These are phyloP conservation scores for Cladosporium oxysporum DNA, from an alignment of 2,329 filamentous ascomycete species.

Conservation along the genomic window DNA sequence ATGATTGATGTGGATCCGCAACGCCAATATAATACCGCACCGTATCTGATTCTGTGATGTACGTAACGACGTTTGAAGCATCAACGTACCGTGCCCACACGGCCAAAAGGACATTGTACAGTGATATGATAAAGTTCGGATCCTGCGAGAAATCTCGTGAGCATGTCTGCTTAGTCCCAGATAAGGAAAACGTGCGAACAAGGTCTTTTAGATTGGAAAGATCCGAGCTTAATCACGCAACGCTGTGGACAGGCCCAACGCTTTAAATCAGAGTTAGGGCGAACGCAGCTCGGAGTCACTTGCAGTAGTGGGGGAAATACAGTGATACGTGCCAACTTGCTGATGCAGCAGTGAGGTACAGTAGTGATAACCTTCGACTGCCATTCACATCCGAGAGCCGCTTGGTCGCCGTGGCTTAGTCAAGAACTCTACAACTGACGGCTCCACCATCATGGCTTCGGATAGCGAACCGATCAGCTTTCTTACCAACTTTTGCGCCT, in stretches of 20 bases:
- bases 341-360: not conserved
- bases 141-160: not conserved
- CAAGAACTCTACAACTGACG: not conserved
- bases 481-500: slow-evolving; percentile 13
- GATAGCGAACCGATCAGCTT: not conserved
- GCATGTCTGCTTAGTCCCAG: not conserved
- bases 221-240: not conserved
- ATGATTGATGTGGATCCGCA: not conserved
- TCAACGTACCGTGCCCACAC: not conserved
- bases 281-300: not conserved
- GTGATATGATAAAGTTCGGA: too few relatives aligned
- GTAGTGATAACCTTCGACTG: not conserved
- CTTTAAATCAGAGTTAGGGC: not conserved
- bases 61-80: not conserved
- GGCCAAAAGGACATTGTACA: not conserved
- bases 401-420: not conserved
- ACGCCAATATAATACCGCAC: not conserved
- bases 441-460: not conserved
- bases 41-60: not conserved
- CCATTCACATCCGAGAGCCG: not conserved
- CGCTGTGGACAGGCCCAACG: not conserved
- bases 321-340: not conserved
- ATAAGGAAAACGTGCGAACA: not conserved
- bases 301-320: not conserved
- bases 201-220: not conserved